These are phyloP conservation scores for Cystobasidium pallidum DNA, from an alignment of 1,284 basidiomycete species.

Conservation along the genomic window DNA sequence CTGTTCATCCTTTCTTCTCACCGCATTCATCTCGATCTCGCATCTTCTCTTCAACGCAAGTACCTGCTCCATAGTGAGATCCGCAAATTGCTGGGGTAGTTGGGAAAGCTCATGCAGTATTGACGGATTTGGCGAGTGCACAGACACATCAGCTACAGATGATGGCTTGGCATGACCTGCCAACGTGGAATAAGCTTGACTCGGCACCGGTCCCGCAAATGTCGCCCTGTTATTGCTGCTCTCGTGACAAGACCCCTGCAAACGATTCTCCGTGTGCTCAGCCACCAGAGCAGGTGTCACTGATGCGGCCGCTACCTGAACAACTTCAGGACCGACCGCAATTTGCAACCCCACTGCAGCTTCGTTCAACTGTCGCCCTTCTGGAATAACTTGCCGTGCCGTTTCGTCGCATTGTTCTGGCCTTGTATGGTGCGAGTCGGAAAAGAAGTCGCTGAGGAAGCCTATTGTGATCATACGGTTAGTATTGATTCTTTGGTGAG, in stretches of 20 bases:
- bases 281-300: neutral
- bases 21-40: constrained; percentile 26
- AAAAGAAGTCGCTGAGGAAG: constrained; percentile 18
- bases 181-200: constrained; percentile 18
- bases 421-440: neutral
- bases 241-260: neutral
- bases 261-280: neutral
- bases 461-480: neutral
- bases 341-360: constrained; percentile 12
- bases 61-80: constrained; percentile 30
- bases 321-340: constrained; percentile 16
- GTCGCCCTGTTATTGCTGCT: neutral
- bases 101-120: constrained; percentile 21
- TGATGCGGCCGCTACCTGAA: constrained; percentile 23
- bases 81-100: constrained; percentile 26
- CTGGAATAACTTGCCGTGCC: neutral
- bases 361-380: neutral
- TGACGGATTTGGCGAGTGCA: neutral
- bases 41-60: constrained; percentile 16
- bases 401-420: neutral
- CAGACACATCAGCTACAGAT: neutral
- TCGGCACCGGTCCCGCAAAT: no score
- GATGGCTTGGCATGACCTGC: neutral
- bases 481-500: neutral
- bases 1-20: constrained; percentile 12